phyloP scores from a whole-genome alignment of 345 rosid species.

The Populus euphratica region DNA sequence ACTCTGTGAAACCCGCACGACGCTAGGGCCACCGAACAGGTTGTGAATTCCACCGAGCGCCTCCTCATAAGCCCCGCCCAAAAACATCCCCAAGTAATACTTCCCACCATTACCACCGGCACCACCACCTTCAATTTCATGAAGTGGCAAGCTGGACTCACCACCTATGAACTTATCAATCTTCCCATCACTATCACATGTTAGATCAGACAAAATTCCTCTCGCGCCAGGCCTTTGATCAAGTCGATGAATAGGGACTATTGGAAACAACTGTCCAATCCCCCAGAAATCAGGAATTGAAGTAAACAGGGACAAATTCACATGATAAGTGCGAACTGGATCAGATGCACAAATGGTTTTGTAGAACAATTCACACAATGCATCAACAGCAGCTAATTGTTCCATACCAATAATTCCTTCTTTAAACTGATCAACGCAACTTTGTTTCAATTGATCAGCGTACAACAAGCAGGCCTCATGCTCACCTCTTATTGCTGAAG shows the following conservation, averaged over 20 bases:
- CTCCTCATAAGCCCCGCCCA: constrained; percentile 99
- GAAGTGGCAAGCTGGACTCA: constrained; percentile 80
- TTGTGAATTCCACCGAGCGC: constrained; percentile 97
- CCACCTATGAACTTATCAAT: constrained; percentile 88
- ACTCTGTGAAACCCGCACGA: constrained; percentile 78
- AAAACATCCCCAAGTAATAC: constrained; percentile 92
- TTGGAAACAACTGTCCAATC: constrained; percentile 85
- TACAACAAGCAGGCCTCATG: constrained; percentile 58
- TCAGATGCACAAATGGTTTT: constrained; percentile 53
- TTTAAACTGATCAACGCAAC: constrained; percentile 72
- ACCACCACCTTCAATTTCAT: constrained; percentile 48
- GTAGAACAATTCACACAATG: constrained; percentile 63
- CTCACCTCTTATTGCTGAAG: constrained; percentile 63
- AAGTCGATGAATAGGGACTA: constrained; percentile 78
- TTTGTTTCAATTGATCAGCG: constrained; percentile 80
- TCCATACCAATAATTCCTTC: constrained; percentile 76
- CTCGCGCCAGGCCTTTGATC: constrained; percentile 66
- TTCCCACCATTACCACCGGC: constrained; percentile 28
- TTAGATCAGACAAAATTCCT: constrained; percentile 80
- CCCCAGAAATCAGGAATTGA: constrained; percentile 99
- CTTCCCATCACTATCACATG: constrained; percentile 95
- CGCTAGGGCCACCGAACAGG: constrained; percentile 89
- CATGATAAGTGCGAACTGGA: constrained; percentile 61
- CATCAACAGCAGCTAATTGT: constrained; percentile 80
- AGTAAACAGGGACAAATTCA: constrained; percentile 83